Evolutionary conservation across 495 filamentous ascomycete genomes (phyloP).

Genomic region (Talaromyces wortmannii): DNA sequence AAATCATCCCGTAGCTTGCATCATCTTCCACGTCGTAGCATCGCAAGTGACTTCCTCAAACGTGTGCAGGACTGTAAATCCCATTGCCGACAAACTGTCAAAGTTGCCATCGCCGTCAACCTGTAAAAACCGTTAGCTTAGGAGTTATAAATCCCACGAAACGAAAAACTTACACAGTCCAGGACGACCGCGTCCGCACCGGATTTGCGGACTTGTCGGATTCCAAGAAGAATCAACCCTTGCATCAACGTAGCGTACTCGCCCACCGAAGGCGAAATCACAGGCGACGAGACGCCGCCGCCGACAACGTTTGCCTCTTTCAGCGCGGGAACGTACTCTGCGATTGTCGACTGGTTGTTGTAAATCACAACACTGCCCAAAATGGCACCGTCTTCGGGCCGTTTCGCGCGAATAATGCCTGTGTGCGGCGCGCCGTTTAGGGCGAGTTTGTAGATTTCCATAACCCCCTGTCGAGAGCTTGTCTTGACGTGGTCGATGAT

Average conservation of each 20-base stretch:
- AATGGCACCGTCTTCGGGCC: constrained; percentile 56
- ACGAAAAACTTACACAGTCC: constrained; percentile 58
- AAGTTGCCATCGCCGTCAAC: constrained; percentile 65
- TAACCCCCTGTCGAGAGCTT: constrained; percentile 71
- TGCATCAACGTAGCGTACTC: constrained; percentile 70
- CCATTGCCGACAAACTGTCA: constrained; percentile 67
- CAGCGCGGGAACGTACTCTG: constrained; percentile 64
- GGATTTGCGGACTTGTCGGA: constrained; percentile 74
- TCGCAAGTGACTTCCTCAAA: constrained; percentile 79
- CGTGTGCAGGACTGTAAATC: constrained; percentile 65
- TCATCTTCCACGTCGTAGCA: constrained; percentile 59
- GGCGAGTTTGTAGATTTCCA: constrained; percentile 74
- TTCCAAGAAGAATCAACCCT: constrained; percentile 72
- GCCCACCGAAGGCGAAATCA: constrained; percentile 62
- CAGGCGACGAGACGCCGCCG: constrained; percentile 75
- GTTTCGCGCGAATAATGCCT: constrained; percentile 77
- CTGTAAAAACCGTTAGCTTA: constrained; percentile 24
- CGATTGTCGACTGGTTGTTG: constrained; percentile 57
- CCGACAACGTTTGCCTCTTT: constrained; percentile 34
- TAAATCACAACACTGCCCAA: constrained; percentile 82
- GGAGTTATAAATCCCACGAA: background rate
- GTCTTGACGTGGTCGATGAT: constrained; percentile 71
- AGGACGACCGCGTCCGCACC: constrained; percentile 62
- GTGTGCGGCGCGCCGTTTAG: constrained; percentile 65
- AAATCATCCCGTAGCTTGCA: constrained; percentile 21